Evolutionary conservation across 2,329 filamentous ascomycete genomes (phyloP).

Genomic region (Teratosphaeria pseudoeucalypti): DNA sequence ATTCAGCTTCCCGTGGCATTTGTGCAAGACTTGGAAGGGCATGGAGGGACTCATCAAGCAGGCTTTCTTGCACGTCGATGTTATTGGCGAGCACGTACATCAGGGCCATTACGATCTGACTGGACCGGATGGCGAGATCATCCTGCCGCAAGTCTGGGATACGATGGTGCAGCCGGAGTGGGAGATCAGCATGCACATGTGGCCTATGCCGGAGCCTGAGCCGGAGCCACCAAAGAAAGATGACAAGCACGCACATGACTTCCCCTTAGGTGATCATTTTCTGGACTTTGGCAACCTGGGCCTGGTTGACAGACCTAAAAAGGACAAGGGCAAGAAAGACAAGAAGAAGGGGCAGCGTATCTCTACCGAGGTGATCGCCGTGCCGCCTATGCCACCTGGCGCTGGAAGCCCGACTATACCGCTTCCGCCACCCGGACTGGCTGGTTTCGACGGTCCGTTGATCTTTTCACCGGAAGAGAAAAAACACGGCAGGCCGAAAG

Average conservation of each 20-base stretch:
- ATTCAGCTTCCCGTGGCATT: constrained; percentile 80
- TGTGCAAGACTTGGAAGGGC: constrained; percentile 57
- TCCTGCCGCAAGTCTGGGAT: constrained; percentile 40
- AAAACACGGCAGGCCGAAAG: constrained; percentile 8
- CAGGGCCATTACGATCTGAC: constrained; percentile 39
- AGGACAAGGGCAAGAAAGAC: constrained; percentile 7
- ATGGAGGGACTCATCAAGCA: constrained; percentile 42
- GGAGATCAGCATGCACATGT: constrained; percentile 40
- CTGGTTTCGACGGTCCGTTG: constrained; percentile 3
- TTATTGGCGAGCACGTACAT: constrained; percentile 35
- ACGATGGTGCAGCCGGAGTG: constrained; percentile 38
- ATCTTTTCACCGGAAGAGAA: constrained; percentile 3
- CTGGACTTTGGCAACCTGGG: constrained; percentile 7
- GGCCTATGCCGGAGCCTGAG: constrained; percentile 32
- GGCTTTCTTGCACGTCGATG: constrained; percentile 38
- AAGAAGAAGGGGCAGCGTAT: neutral
- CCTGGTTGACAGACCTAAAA: neutral
- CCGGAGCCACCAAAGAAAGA: neutral
- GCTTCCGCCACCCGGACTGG: constrained; percentile 6
- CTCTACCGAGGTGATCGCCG: constrained; percentile 9
- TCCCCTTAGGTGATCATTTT: constrained; percentile 8
- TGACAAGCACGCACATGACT: constrained; percentile 8
- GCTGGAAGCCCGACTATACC: constrained; percentile 1
- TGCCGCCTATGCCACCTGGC: constrained; percentile 5
- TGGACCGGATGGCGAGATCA: constrained; percentile 39